These are phyloP conservation scores for Ophiocordyceps camponoti-leonardi DNA, from an alignment of 2,329 filamentous ascomycete species.

Conservation along the genomic window DNA sequence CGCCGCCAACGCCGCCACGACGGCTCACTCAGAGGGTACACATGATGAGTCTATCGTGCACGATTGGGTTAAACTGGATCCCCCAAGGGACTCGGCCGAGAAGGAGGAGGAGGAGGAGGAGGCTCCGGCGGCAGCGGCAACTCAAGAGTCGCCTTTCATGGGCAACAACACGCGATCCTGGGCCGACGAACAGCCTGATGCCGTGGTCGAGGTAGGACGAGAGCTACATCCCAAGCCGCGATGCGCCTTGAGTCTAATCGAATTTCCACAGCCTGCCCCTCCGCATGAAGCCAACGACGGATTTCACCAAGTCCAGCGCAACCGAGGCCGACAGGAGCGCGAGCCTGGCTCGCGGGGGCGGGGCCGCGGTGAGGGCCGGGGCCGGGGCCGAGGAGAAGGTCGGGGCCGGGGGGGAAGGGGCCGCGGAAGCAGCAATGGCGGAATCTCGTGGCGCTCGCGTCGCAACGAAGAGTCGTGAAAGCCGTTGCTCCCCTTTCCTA, in stretches of 20 bases:
- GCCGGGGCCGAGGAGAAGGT: conserved; percentile 32
- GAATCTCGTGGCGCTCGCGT: conserved; percentile 16
- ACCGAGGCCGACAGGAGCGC: conserved; percentile 35
- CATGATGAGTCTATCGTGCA: conserved; percentile 30
- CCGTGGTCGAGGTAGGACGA: conserved; percentile 22
- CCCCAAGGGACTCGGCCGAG: conserved; percentile 57
- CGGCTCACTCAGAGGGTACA: conserved; percentile 45
- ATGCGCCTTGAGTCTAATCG: conserved; percentile 1
- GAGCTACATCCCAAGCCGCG: not conserved
- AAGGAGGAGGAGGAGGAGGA: conserved; percentile 47
- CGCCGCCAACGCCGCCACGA: conserved; percentile 43
- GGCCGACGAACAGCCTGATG: conserved; percentile 62
- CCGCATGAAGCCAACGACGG: conserved; percentile 38
- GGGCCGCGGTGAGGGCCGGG: conserved; percentile 31
- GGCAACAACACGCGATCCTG: conserved; percentile 47
- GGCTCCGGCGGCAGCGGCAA: conserved; percentile 2
- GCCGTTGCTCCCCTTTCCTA: conserved; percentile 9
- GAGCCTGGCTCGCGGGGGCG: conserved; percentile 27
- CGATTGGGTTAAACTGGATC: conserved; percentile 56
- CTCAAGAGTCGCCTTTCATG: conserved; percentile 41
- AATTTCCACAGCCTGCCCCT: conserved; percentile 14
- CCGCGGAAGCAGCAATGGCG: conserved; percentile 21
- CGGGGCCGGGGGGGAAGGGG: conserved; percentile 24
- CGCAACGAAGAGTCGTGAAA: conserved; percentile 22
- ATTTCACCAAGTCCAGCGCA: conserved; percentile 55